phyloP scores from a whole-genome alignment of 495 filamentous ascomycete genomes.

The Aspergillus bertholletiae region DNA sequence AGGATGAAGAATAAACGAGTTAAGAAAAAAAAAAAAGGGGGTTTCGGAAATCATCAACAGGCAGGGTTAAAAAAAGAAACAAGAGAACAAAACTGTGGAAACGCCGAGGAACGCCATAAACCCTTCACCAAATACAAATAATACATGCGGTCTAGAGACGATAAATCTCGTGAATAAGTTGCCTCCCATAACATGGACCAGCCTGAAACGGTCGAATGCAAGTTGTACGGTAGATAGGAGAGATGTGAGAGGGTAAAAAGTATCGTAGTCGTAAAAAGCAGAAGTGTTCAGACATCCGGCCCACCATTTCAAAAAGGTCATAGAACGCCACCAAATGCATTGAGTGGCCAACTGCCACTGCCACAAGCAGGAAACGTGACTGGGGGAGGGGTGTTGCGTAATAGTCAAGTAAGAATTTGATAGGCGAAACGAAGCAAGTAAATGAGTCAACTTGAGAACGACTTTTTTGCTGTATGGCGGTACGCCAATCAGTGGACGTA shows the following conservation, averaged over 20 bases:
- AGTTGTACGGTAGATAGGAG: slow-evolving; percentile 17
- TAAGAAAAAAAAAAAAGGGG: slow-evolving; percentile 13
- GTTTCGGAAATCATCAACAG: no score
- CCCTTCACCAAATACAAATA: slow-evolving; percentile 34
- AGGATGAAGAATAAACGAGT: slow-evolving; percentile 6
- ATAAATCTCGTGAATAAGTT: slow-evolving; percentile 30
- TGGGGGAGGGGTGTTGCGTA: not conserved
- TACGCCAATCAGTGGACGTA: not conserved
- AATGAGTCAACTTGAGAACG: not conserved
- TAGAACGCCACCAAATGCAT: slow-evolving; percentile 43
- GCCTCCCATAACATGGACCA: slow-evolving; percentile 30
- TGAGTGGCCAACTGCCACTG: slow-evolving; percentile 6
- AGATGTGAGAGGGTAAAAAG: slow-evolving; percentile 11
- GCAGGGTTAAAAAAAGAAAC: slow-evolving; percentile 11
- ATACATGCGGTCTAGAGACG: slow-evolving; percentile 46
- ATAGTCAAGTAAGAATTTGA: not conserved
- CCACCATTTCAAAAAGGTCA: slow-evolving; percentile 39
- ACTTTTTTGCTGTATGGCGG: slow-evolving; percentile 1
- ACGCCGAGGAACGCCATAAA: slow-evolving; percentile 27
- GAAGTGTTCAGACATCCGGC: slow-evolving; percentile 47
- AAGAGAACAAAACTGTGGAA: slow-evolving; percentile 17
- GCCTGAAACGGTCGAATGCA: slow-evolving; percentile 28
- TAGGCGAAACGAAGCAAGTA: not conserved
- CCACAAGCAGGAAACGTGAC: not conserved
- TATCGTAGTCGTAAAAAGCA: slow-evolving; percentile 20